These are phyloP conservation scores for Penicillium sp. DNA, from an alignment of 2,329 filamentous ascomycete genomes.

Conservation along the genomic window DNA sequence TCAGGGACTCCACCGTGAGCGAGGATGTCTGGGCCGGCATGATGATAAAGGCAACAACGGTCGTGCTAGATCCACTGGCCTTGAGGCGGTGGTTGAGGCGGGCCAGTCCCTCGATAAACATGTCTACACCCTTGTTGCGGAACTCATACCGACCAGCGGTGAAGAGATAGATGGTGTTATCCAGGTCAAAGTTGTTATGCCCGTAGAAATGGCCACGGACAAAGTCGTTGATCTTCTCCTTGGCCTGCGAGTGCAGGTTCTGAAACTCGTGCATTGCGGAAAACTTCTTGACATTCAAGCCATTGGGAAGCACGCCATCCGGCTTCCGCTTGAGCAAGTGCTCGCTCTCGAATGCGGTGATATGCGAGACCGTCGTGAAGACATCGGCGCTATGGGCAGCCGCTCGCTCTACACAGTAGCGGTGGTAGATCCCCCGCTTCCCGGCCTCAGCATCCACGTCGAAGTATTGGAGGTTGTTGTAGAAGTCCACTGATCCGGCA, in stretches of 20 bases:
- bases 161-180: constrained; percentile 97
- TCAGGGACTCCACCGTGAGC: constrained; percentile 89
- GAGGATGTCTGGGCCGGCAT: constrained; percentile 97
- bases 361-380: constrained; percentile 97
- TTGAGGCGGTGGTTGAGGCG: constrained; percentile 93
- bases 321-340: constrained; percentile 96
- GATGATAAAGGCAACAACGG: constrained; percentile 95
- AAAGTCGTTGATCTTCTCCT: constrained; percentile 98
- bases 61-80: constrained; percentile 77
- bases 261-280: constrained; percentile 98
- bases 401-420: constrained; percentile 95
- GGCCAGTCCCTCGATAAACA: constrained; percentile 97
- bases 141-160: constrained; percentile 96
- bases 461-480: constrained; percentile 97
- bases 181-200: constrained; percentile 93
- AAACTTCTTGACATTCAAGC: constrained; percentile 97
- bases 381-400: constrained; percentile 91
- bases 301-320: constrained; percentile 92
- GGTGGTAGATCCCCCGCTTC: constrained; percentile 96
- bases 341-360: constrained; percentile 97
- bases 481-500: constrained; percentile 96
- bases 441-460: constrained; percentile 95
- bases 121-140: constrained; percentile 97
- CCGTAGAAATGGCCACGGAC: constrained; percentile 98
- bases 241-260: constrained; percentile 92